phyloP scores from a whole-genome alignment of 2,329 filamentous ascomycete genomes.

The Arthrobotrys pseudoclavata region DNA sequence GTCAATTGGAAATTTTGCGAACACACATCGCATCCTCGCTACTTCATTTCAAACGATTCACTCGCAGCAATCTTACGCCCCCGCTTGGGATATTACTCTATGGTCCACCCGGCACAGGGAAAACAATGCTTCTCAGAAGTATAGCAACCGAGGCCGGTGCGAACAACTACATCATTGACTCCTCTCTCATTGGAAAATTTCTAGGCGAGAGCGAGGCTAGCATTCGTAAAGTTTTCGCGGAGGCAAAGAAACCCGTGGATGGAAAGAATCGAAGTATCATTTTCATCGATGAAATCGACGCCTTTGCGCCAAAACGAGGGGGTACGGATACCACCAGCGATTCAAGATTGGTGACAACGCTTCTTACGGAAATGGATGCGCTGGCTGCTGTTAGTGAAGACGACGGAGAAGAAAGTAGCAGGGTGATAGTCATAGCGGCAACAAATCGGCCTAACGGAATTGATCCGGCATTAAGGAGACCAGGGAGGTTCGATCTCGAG shows the following conservation, averaged over 20 bases:
- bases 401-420: conserved; percentile 40
- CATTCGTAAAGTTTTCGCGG: conserved; percentile 62
- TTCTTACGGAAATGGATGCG: conserved; percentile 63
- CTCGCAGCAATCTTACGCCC: conserved; percentile 61
- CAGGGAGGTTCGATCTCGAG: conserved; percentile 63
- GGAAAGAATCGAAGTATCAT: conserved; percentile 63
- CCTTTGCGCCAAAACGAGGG: conserved; percentile 62
- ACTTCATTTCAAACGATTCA: conserved; percentile 62
- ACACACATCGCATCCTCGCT: conserved; percentile 62
- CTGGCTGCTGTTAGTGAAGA: conserved; percentile 59
- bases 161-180: conserved; percentile 62
- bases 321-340: conserved; percentile 62
- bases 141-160: conserved; percentile 62
- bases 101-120: conserved; percentile 64
- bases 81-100: conserved; percentile 64
- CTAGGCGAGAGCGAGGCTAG: conserved; percentile 63
- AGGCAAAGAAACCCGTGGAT: conserved; percentile 60
- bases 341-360: conserved; percentile 62
- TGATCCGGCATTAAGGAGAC: conserved; percentile 62
- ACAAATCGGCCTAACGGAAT: conserved; percentile 63
- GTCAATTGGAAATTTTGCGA: conserved; percentile 61
- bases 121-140: conserved; percentile 63
- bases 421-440: conserved; percentile 63
- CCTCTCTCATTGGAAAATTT: conserved; percentile 63
- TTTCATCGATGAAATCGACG: conserved; percentile 63